Percentiles rank a stretch among this genome's conserved stretches.
Evolutionary conservation across 768 basidiomycete species (phyloP).

Genomic region (Rhizopogon vinicolor): DNA sequence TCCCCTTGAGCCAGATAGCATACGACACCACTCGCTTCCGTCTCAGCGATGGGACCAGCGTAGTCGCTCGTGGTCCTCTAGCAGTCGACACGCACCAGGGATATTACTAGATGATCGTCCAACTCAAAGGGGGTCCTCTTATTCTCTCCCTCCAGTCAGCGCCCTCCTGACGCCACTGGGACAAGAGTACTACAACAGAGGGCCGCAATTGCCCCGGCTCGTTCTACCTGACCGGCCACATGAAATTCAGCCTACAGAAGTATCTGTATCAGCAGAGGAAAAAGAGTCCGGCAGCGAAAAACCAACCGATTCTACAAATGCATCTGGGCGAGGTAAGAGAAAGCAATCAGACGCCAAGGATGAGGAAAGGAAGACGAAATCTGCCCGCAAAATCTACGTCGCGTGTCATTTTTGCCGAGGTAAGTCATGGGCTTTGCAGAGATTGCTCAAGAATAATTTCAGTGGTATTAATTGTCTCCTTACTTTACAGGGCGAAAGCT

Average conservation of each 20-base stretch:
- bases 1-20: constrained; percentile 15
- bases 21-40: constrained; percentile 21
- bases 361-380: constrained; percentile 18
- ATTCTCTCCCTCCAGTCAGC: constrained; percentile 21
- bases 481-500: constrained; percentile 59
- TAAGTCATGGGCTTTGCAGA: constrained; percentile 24
- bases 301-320: not conserved
- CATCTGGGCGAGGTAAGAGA: not conserved
- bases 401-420: constrained; percentile 81
- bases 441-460: not conserved
- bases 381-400: constrained; percentile 31
- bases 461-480: not conserved
- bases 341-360: constrained; percentile 10
- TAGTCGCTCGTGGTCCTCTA: constrained; percentile 19
- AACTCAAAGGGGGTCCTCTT: constrained; percentile 17
- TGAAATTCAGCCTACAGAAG: not conserved
- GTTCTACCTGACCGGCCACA: constrained; percentile 18
- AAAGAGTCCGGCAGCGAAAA: not conserved
- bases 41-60: constrained; percentile 20
- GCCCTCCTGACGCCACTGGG: constrained; percentile 20
- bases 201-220: constrained; percentile 23
- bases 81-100: constrained; percentile 7
- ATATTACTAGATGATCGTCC: constrained; percentile 9
- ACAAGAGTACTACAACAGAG: constrained; percentile 13
- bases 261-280: not conserved